phyloP scores from a whole-genome alignment of 2,329 filamentous ascomycete genomes.

The Ophiostoma perfectum region DNA sequence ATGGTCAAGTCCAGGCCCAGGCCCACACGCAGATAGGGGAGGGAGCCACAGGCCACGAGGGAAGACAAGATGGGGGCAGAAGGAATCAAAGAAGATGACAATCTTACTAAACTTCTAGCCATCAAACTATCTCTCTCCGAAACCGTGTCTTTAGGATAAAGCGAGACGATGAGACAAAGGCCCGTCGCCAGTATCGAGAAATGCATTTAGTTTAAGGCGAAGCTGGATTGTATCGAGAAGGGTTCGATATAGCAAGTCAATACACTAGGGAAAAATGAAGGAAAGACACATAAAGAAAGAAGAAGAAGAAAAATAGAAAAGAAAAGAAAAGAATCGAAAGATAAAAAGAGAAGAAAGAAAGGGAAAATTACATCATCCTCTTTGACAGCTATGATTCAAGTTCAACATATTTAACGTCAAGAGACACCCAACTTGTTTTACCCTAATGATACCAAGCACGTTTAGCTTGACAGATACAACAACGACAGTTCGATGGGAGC shows the following conservation, averaged over 20 bases:
- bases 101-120: too few species aligned
- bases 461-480: too few species aligned
- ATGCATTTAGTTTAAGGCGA: not conserved
- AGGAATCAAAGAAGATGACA: not conserved
- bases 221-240: not conserved
- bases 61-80: not conserved
- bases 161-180: not conserved
- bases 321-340: not conserved
- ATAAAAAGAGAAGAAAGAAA: not conserved
- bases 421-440: too few species aligned
- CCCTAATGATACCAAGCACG: too few species aligned
- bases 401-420: too few species aligned
- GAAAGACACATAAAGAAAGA: not conserved
- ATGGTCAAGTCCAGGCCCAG: constrained; percentile 7
- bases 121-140: too few species aligned
- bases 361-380: too few species aligned
- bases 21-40: not conserved
- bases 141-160: not conserved
- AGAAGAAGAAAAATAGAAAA: constrained; percentile 1
- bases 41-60: constrained; percentile 12
- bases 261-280: not conserved
- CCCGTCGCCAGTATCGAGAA: not conserved
- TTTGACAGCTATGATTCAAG: too few species aligned
- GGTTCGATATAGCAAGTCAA: too few species aligned
- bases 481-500: too few species aligned